Base-by-base conservation (phyloP, 345 rosid genomes). In the Kernera saxatilis region DNA sequence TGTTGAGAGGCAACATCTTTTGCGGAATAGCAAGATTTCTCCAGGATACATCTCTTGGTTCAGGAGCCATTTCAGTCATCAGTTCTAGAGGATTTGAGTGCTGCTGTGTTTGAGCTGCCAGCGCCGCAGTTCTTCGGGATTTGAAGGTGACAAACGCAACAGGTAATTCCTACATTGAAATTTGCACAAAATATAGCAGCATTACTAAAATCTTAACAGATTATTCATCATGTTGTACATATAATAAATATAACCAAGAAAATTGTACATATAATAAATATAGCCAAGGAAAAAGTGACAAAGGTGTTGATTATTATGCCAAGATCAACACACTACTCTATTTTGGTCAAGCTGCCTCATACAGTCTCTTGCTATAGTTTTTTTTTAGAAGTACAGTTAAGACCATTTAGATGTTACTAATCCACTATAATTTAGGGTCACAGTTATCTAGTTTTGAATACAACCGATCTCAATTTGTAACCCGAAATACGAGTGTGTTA, bases 51-150 rank as follows among this genome's bases (percentile, higher is more conserved):
- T 91, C 96, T 72, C 78, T 85, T 49, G 92, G 92, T 77, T 91
- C 92, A 55, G 98, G 97, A 64, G 97, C 94, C 85, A 74, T 72
- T 77, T 87, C 94, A 32, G 93, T 86, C 59, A 85, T 85, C 90
- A 85, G 85, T 52, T 73, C 69, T 44, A 93, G 82, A 23, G 96
- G 98, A 72, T 93, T 80, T 8, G 83, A 76, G 77, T 93, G 88
- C 75, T 93, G 96, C 77, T 87, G 98, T 51, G 96, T 83, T 78
- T 88, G 98, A 21, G 93, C 86, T 45, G 79, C 91, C 50, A 89
- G 36, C 18, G 92, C 81, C 37, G 98, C 93, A 67, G 81, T 85
- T 74, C 80, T 62, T 10, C 96, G 82, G 3, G 91, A 82, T 78
- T 89, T 93, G 82, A 93, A 91, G 46, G 86, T 84, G 30, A 82